Base-by-base conservation (phyloP, 2,329 filamentous ascomycete species). In the Fusarium tuaranense region DNA sequence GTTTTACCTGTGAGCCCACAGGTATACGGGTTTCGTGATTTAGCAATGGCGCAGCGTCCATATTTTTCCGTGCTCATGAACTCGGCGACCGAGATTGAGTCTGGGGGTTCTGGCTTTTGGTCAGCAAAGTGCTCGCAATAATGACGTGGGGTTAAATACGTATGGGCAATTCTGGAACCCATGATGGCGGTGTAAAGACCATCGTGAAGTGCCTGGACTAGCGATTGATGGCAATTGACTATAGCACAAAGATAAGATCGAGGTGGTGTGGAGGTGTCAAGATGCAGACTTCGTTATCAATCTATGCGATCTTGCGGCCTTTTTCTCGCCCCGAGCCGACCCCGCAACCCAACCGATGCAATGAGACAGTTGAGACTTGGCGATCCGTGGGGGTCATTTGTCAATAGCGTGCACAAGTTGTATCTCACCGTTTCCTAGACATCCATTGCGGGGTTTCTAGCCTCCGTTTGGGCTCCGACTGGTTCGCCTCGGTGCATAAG, bases 1-100 rank as follows among this genome's bases (percentile, higher is more conserved):
- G 90, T 88, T 79, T 88, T 90, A 53, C 93, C 93, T 0, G 91
- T 91, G 22, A 96, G 76, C 10, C 93, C 94, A 76, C 94, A 96
- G n/a, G 92, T 95, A 82, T 93, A 97, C 0, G 94, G 93, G 70
- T 92, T 88, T 59, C 86, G 86, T 18, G 94, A 92, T 71, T 90
- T 86, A 25, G 87, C 86, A 3, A 94, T 83, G 1, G 93, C 87
- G 61, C 85, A 82, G 44, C 94, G 77, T 0, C 77, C 75, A 38
- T 72, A 74, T 0, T 51, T 13, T 2, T 78, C 90, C 88, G 58
- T 87, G 83, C 78, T 95, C 86, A 97, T 92, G 82, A 97, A 97
- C 63, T 96, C 91, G 74, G 88, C 88, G 62, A 97, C 88, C 1
- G 94, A 88, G 25, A 72, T 9, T 9, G 20, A 63, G 3, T 69